phyloP scores from a whole-genome alignment of 1,284 basidiomycete species.

The Ganoderma lucidum region DNA sequence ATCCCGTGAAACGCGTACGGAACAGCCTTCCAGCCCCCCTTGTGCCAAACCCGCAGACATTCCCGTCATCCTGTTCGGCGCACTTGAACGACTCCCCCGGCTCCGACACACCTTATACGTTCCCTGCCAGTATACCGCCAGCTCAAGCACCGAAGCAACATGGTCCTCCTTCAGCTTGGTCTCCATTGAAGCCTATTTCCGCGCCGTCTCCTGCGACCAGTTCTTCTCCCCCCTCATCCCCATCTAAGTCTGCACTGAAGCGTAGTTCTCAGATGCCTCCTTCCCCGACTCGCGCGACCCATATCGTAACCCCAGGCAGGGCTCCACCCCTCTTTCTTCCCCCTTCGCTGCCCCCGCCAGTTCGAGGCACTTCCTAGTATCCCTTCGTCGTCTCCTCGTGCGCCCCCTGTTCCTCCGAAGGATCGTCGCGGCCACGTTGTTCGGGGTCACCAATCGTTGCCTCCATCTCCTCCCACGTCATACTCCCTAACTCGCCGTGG shows the following conservation, averaged over 20 bases:
- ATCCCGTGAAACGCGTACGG: conserved; percentile 16
- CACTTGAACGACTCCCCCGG: conserved; percentile 10
- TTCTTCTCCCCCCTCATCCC: conserved; percentile 4
- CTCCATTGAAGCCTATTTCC: conserved; percentile 12
- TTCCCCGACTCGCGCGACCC: conserved; percentile 12
- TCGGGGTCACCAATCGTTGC: conserved; percentile 31
- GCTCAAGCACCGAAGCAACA: conserved; percentile 19
- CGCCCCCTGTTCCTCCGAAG: conserved; percentile 26
- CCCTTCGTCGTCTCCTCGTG: conserved; percentile 17
- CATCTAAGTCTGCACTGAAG: not conserved
- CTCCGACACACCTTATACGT: not conserved
- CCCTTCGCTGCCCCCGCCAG: conserved; percentile 21
- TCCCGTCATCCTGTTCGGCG: conserved; percentile 36
- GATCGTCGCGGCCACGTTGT: conserved; percentile 3
- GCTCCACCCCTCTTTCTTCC: conserved; percentile 14
- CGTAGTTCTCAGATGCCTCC: conserved; percentile 13
- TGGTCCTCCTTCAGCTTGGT: conserved; percentile 29
- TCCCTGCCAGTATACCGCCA: conserved; percentile 11
- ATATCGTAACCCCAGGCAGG: conserved; percentile 18
- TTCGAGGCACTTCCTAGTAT: conserved; percentile 23
- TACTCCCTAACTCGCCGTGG: conserved; percentile 2
- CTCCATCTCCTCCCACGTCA: conserved; percentile 26
- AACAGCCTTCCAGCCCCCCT: conserved; percentile 32
- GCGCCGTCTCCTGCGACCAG: conserved; percentile 7
- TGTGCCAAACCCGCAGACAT: conserved; percentile 30